phyloP scores from a whole-genome alignment of 352 stramenopile species.

The Globisporangium apiculatum region DNA sequence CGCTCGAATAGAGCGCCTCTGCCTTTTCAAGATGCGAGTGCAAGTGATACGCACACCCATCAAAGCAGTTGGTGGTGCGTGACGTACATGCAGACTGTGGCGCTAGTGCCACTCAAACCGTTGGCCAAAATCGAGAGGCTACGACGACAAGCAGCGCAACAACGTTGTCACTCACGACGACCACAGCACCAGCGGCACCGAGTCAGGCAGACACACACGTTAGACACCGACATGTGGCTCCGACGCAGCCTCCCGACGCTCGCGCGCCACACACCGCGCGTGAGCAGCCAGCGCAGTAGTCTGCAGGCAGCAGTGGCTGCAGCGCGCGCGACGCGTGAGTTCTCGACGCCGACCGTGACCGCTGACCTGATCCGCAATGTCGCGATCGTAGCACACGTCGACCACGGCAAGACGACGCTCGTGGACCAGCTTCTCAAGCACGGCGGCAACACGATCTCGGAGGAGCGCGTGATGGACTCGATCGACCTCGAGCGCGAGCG shows the following conservation, averaged over 20 bases:
- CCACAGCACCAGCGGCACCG: background rate
- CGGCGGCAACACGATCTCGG: constrained; percentile 81
- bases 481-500: constrained; percentile 97
- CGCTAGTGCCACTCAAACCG: background rate
- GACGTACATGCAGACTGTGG: background rate
- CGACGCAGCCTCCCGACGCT: constrained; percentile 42
- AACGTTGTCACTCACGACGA: background rate
- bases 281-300: constrained; percentile 17
- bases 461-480: constrained; percentile 97
- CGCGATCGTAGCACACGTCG: constrained; percentile 93
- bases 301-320: constrained; percentile 11
- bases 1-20: too few species aligned
- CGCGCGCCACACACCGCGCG: constrained; percentile 29
- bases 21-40: too few species aligned
- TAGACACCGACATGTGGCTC: constrained; percentile 42
- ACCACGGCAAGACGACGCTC: constrained; percentile 98
- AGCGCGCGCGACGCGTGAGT: constrained; percentile 22
- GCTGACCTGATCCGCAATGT: constrained; percentile 81
- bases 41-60: too few species aligned
- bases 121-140: constrained; percentile 1
- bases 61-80: too few species aligned
- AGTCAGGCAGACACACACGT: background rate
- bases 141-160: constrained; percentile 4
- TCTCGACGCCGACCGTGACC: constrained; percentile 29
- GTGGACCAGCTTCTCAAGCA: constrained; percentile 97